Conservation (phyloP, 352 stramenopile species). For the Pythium periplocum region DNA sequence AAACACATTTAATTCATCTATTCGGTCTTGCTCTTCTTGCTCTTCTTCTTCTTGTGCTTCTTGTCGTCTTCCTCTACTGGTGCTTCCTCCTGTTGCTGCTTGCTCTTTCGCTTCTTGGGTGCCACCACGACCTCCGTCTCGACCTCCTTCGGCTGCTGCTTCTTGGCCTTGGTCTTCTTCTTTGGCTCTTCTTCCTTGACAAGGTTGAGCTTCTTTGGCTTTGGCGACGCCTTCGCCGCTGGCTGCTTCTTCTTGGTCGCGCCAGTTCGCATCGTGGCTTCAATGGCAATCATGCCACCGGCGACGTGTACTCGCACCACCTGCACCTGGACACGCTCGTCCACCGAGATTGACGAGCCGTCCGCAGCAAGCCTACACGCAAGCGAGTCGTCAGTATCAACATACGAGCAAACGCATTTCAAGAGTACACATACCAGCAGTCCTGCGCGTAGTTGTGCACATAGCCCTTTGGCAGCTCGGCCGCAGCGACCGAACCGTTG, state of each 20-base stretch:
- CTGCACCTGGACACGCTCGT: slow-evolving; percentile 61
- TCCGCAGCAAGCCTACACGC: slow-evolving; percentile 41
- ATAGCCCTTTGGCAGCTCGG: slow-evolving; percentile 67
- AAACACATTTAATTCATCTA: slow-evolving; percentile 18
- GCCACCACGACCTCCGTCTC: not conserved
- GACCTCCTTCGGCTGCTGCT: slow-evolving; percentile 14
- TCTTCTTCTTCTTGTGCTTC: slow-evolving; percentile 27
- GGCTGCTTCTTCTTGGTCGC: slow-evolving; percentile 11
- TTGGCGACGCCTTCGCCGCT: slow-evolving; percentile 9
- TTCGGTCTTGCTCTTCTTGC: slow-evolving; percentile 32
- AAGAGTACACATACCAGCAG: slow-evolving; percentile 39
- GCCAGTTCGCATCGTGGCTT: slow-evolving; percentile 58
- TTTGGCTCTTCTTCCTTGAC: too few relatives aligned
- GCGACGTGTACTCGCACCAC: slow-evolving; percentile 66
- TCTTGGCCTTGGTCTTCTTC: slow-evolving; percentile 20
- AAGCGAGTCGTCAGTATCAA: not conserved
- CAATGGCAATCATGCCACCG: slow-evolving; percentile 76
- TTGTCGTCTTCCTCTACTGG: slow-evolving; percentile 19
- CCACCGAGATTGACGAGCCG: slow-evolving; percentile 50
- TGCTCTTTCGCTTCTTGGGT: slow-evolving; percentile 20
- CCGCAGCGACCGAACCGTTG: slow-evolving; percentile 73
- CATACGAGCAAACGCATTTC: not conserved
- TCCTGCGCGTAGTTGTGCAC: slow-evolving; percentile 80
- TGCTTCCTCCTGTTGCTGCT: slow-evolving; percentile 5
- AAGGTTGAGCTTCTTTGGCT: too few relatives aligned